Evolutionary conservation across 73 alveolate genomes (phyloP), one percentile per base, ranked within the genome.

Genomic region (Tetrahymena malaccensis): DNA sequence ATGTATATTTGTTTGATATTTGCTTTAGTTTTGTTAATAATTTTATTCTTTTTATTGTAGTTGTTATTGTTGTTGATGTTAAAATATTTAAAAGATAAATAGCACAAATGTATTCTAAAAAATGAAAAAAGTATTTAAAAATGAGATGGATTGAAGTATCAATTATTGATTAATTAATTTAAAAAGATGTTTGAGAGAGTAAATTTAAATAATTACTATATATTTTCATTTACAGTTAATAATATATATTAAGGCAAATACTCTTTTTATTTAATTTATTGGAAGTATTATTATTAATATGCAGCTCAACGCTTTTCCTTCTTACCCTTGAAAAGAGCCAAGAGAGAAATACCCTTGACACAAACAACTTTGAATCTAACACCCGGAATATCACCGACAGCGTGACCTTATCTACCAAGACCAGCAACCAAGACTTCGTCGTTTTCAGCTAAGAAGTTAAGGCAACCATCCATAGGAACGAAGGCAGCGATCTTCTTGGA

Each of bases 371-470:
- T 97, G 95, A 96, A 97, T 97, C 98, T 96, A 96, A 97, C 96
- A 58, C 98, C 98, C 50, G 98, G 98, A 85, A 97, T 55, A 97
- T 97, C 98, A 35, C 98, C 98, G 40, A 97, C 98, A 43, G 98
- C 98, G 95, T 97, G 98, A 94, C 98, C 98, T 85, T 97, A 93
- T 97, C 98, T 97, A 84, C 98, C 98, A 96, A 97, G 96, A 58
- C 98, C 98, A 43, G 98, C 98, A 37, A 97, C 96, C 85, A 96
- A 96, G 83, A 97, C 98, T 97, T 97, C 96, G 93, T 97, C 98
- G 93, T 97, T 97, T 96, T 97, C 98, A 96, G 96, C 97, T 58
- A 97, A 94, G 94, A 97, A 97, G 94, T 97, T 97, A 83, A 97
- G 94, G 96, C 97, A 96, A 96, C 98, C 98, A 96, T 97, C 98